Base-by-base conservation (phyloP, 2,329 filamentous ascomycete genomes). In the Kalaharituber pfeilii region DNA sequence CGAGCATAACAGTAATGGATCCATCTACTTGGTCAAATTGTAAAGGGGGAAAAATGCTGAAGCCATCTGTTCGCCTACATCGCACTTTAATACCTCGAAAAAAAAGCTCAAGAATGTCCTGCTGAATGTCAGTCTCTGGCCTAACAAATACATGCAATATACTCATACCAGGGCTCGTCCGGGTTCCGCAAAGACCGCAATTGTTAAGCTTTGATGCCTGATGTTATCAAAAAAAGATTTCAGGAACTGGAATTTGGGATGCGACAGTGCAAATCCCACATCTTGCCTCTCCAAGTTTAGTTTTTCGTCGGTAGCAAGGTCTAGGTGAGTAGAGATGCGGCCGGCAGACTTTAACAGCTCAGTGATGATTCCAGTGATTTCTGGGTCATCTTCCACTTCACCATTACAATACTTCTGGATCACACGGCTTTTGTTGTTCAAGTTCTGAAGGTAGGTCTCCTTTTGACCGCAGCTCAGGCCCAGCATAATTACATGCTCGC, bases 71-170 rank as follows among this genome's bases (percentile, higher is more conserved):
- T 18, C 59, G 51, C 18, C 52, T 56, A 39, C 52, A 54, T 7
- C 44, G 27, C 13, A 61, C 27, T 42, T 57, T 61, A n/a, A 59
- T 49, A 5, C 58, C 56, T 5, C 58, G 42, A 28, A 60, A 44
- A 33, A 61, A 60, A 13, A 61, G 51, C 39, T 61, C 59, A 18
- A 61, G 42, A 44, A 59, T 55, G 42, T 61, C 58, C 59, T 61
- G 53, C 15, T 15, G 33, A 29, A 15, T 3, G 33, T 55, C 52
- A 58, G 51, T 49, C 22, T n/a, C 26, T 27, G 29, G 6, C 18
- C 15, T 6, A 27, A 24, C 27, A 53, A 27, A 47, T 26, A 15
- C 15, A 15, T 18, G 15, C 9, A 28, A 11, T 44, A 24, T 53
- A 18, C 28, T 24, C 58, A 52, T 57, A 60, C 58, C 30, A 60